These are phyloP conservation scores for Bacidia rubella DNA, from an alignment of 495 filamentous ascomycete species.

Conservation along the genomic window DNA sequence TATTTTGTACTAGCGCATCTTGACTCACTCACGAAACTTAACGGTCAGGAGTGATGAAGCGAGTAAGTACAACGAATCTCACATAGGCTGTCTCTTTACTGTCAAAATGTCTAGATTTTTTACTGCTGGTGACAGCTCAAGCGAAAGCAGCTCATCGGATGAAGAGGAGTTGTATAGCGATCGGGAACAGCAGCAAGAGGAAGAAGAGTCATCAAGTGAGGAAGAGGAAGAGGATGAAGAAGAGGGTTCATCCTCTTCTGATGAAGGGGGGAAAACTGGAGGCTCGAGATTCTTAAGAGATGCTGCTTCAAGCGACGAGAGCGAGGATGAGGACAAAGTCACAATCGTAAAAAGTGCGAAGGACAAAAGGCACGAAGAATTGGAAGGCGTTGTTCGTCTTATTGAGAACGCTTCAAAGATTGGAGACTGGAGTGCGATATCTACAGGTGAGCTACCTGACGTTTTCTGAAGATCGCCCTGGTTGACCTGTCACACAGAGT, in stretches of 20 bases:
- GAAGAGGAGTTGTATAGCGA: constrained; percentile 85
- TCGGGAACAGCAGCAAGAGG: constrained; percentile 39
- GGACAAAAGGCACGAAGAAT: constrained; percentile 88
- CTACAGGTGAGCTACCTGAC: constrained; percentile 49
- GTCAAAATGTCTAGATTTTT: constrained; percentile 91
- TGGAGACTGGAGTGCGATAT: constrained; percentile 88
- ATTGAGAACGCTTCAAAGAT: constrained; percentile 98
- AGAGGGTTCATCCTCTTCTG: constrained; percentile 35
- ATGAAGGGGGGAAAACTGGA: constrained; percentile 55
- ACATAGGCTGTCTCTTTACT: no score
- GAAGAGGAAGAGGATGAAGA: constrained; percentile 37
- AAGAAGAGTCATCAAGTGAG: constrained; percentile 43
- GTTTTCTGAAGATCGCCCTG: neutral
- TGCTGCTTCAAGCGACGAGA: constrained; percentile 59
- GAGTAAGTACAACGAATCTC: neutral
- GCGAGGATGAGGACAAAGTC: constrained; percentile 66
- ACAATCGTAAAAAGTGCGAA: constrained; percentile 91
- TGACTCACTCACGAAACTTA: no score
- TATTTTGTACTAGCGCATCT: neutral
- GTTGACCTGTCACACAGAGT: constrained; percentile 43
- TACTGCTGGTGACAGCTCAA: constrained; percentile 82
- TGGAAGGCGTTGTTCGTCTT: constrained; percentile 72
- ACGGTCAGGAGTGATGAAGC: no score
- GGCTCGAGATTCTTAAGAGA: constrained; percentile 70
- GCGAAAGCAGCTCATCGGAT: constrained; percentile 54